Evolutionary conservation across 1,139 yeast species (phyloP).

Genomic region (Saccharomycopsis crataegensis): DNA sequence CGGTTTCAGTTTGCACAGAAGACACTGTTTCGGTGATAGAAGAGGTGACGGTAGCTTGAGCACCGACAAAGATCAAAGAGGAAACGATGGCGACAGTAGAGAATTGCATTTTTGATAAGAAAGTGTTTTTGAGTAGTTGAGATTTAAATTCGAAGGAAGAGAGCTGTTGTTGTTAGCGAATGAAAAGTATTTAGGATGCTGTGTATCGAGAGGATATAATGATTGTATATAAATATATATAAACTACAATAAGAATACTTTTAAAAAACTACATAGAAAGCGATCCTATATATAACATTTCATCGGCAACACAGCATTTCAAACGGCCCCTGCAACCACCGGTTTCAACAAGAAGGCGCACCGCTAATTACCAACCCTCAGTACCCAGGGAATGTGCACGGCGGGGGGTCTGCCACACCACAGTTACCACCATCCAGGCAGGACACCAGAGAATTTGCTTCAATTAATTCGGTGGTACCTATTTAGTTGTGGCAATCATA

Average conservation of each 20-base stretch:
- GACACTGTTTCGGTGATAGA: conserved; percentile 20
- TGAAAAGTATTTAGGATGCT: not conserved
- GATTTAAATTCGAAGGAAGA: conserved; percentile 6
- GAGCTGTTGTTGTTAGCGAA: not conserved
- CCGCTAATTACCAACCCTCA: no score
- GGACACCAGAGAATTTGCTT: no score
- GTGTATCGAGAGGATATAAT: not conserved
- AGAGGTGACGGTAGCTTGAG: conserved; percentile 19
- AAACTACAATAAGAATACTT: not conserved
- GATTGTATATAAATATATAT: not conserved
- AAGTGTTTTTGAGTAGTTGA: not conserved
- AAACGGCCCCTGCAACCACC: not conserved
- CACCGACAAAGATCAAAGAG: conserved; percentile 14
- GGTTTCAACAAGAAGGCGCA: not conserved
- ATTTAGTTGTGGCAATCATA: no score
- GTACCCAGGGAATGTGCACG: no score
- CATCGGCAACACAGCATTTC: not conserved
- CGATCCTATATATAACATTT: not conserved
- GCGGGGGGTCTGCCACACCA: no score
- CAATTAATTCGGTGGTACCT: no score
- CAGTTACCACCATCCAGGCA: no score
- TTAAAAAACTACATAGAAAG: not conserved
- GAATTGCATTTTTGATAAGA: conserved; percentile 15
- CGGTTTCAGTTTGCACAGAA: conserved; percentile 15
- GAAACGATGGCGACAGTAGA: conserved; percentile 14